These are phyloP conservation scores for Hondaea fermentalgiana DNA, from an alignment of 108 stramenopile species.

Conservation along the genomic window DNA sequence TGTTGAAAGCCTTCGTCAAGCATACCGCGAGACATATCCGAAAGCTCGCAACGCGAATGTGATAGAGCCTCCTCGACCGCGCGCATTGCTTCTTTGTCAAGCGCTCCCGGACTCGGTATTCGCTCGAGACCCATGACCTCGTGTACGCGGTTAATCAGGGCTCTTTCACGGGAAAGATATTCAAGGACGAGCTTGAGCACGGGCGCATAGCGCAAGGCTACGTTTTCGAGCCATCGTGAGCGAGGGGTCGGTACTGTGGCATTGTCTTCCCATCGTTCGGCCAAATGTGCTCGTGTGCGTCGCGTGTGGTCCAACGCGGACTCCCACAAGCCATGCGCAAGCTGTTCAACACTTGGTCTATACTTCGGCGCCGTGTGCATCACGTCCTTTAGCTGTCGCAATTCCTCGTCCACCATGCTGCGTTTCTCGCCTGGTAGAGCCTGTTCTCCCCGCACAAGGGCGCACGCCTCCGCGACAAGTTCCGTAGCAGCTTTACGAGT, in stretches of 20 bases:
- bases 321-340: background rate
- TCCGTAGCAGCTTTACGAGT: background rate
- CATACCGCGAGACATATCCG: background rate
- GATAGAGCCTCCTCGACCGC: no score
- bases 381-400: background rate
- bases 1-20: background rate
- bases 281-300: background rate
- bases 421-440: background rate
- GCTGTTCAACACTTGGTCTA: background rate
- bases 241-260: background rate
- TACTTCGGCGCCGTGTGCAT: background rate
- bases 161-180: background rate
- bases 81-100: background rate
- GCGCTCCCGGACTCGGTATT: background rate
- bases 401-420: background rate
- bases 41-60: no score
- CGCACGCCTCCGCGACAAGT: background rate
- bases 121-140: background rate
- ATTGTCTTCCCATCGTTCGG: background rate
- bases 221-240: background rate
- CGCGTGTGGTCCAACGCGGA: background rate
- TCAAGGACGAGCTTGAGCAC: background rate
- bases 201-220: background rate
- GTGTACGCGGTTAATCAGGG: background rate
- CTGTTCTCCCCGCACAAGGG: background rate